Base-by-base conservation (phyloP, 768 basidiomycete genomes). In the Boletus sp. region DNA sequence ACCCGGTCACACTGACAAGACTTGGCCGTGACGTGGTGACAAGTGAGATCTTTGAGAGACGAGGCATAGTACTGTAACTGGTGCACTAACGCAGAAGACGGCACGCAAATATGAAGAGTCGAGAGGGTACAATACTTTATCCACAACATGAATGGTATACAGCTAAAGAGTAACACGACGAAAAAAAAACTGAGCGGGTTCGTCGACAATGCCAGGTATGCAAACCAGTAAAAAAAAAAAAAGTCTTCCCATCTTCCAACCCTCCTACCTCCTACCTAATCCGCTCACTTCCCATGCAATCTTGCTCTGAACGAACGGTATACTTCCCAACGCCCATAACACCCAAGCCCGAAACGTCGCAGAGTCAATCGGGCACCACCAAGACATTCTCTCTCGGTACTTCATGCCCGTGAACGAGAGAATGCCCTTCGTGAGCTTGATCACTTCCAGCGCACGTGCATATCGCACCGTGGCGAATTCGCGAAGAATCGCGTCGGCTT, bases 401-500 rank as follows among this genome's bases (percentile, higher is more conserved):
- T 63, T 63, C 53, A 67, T 55, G 15, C 68, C 66, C n/a, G 53
- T 35, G 19, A 67, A 41, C 4, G 56, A 50, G 17, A 69, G 49
- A 54, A 76, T 53, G 7, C 60, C 51, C 61, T 80, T 77, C 15
- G 77, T 74, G 30, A 77, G 54, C 15, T 57, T 54, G 42, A 82
- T 79, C 27, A 77, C 74, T 29, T 68, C 64, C 39, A 79, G 60
- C 7, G 78, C 80, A 21, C 72, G 71, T 19, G 60, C 63, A 14
- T 69, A 71, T n/a, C 79, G 74, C 49, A 54, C 54, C 5, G 61
- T 47, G 15, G 74, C 72, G 62, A 75, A 78, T 8, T 66, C 66
- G 38, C 51, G 57, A 15, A 82, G 64, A 21, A 71, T 59, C 32
- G 34, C 58, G 37, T 78, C 75, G 0, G 61, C 61, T n/a, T 58